These are phyloP conservation scores for Drechslera avenae DNA, from an alignment of 2,329 filamentous ascomycete species.

Conservation along the genomic window DNA sequence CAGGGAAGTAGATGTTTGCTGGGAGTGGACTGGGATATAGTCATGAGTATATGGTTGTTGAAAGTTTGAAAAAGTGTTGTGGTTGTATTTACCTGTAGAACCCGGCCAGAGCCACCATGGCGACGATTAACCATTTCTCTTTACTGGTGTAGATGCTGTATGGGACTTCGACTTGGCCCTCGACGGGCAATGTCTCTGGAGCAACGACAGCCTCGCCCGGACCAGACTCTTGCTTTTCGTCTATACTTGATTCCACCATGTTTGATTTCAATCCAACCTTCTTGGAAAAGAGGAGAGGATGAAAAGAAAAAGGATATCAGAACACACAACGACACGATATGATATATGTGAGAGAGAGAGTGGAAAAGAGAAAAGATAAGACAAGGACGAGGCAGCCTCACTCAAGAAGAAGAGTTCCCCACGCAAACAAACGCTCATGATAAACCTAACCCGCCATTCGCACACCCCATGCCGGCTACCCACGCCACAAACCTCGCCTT, in stretches of 20 bases:
- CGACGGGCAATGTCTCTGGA: conserved; percentile 12
- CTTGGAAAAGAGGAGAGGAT: not conserved
- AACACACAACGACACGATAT: no score
- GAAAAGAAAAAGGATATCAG: not conserved
- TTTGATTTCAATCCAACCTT: not conserved
- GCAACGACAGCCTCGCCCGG: conserved; percentile 13
- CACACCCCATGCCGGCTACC: conserved; percentile 1
- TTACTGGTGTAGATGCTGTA: conserved; percentile 38
- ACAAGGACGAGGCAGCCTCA: no score
- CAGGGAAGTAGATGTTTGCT: conserved; percentile 50
- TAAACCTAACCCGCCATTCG: not conserved
- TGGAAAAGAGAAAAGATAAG: no score
- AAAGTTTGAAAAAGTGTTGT: not conserved
- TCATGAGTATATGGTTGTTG: not conserved
- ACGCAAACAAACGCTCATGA: not conserved
- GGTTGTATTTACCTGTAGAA: conserved; percentile 32
- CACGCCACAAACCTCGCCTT: conserved; percentile 9
- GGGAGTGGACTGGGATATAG: conserved; percentile 44
- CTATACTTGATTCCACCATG: conserved; percentile 10
- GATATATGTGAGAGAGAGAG: no score
- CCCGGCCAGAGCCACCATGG: conserved; percentile 37
- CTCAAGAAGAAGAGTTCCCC: no score
- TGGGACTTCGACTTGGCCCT: conserved; percentile 25
- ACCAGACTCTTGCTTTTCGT: conserved; percentile 21
- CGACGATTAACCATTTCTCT: conserved; percentile 41